These are phyloP conservation scores for Rubus idaeus DNA, from an alignment of 306 rosid genomes.

Conservation along the genomic window DNA sequence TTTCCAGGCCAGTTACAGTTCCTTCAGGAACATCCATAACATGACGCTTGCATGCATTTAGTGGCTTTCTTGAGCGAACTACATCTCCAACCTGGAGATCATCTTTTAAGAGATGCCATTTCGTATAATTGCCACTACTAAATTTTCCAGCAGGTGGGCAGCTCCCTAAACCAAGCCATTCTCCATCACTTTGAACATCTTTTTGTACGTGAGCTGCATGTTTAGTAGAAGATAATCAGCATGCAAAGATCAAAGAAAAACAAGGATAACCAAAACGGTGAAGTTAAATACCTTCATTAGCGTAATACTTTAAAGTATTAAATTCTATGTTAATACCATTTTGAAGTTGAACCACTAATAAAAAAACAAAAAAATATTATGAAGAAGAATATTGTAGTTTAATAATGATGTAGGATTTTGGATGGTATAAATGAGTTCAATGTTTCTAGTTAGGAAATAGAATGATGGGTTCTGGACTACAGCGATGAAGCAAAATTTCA, in stretches of 20 bases:
- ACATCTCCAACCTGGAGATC: slow-evolving; percentile 61
- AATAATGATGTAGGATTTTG: neutral
- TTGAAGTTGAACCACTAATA: neutral
- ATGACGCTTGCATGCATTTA: slow-evolving; percentile 49
- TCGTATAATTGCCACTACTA: slow-evolving; percentile 34
- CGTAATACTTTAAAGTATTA: neutral
- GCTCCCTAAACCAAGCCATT: slow-evolving; percentile 55
- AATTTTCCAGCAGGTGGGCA: slow-evolving; percentile 35
- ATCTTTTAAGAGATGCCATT: slow-evolving; percentile 72
- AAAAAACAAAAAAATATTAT: neutral
- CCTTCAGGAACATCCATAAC: slow-evolving; percentile 67
- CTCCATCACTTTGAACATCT: slow-evolving; percentile 50
- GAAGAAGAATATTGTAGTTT: neutral
- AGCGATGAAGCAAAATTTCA: neutral
- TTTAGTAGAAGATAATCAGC: slow-evolving; percentile 17
- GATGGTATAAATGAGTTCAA: neutral
- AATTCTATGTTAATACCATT: neutral
- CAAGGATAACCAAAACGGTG: neutral
- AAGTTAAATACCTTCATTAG: neutral
- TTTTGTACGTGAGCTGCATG: slow-evolving; percentile 58
- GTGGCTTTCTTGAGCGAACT: slow-evolving; percentile 68
- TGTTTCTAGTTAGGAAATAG: neutral
- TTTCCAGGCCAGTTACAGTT: slow-evolving; percentile 59
- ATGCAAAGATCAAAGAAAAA: slow-evolving; percentile 2
- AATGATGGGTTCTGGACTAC: neutral